Evolutionary conservation across 441 rosid species (phyloP).

Genomic region (Pelargonium fulgidum): DNA sequence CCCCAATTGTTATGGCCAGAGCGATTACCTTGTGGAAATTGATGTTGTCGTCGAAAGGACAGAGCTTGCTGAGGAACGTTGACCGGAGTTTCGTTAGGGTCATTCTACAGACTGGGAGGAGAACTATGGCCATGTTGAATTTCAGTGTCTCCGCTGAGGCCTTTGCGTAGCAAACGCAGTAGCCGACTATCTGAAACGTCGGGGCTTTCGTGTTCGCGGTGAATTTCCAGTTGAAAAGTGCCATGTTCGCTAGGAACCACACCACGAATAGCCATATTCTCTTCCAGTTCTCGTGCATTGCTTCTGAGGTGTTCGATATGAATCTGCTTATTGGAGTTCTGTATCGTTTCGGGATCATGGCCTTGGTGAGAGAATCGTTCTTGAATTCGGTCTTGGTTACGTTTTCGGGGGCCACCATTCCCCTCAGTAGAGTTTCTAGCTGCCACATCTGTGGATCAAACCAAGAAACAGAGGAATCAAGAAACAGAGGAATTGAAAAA

Average conservation of each 20-base stretch:
- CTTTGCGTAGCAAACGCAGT: constrained; percentile 72
- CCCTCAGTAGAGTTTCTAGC: constrained; percentile 63
- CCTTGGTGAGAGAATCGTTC: constrained; percentile 44
- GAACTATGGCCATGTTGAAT: constrained; percentile 74
- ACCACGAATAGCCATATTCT: constrained; percentile 48
- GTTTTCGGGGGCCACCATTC: constrained; percentile 50
- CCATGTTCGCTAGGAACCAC: constrained; percentile 40
- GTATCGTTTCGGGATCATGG: constrained; percentile 72
- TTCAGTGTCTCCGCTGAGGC: constrained; percentile 77
- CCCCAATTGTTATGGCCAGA: constrained; percentile 36
- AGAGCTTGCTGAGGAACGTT: constrained; percentile 36
- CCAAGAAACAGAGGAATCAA: not conserved
- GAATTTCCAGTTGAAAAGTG: constrained; percentile 56
- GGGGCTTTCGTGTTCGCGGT: constrained; percentile 26
- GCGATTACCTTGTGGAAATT: constrained; percentile 78
- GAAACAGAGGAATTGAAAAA: not conserved
- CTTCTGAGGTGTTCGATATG: constrained; percentile 36
- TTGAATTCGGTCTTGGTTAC: constrained; percentile 23
- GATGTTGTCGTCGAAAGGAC: constrained; percentile 86
- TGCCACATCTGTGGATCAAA: constrained; percentile 66
- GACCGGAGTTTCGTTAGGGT: constrained; percentile 72
- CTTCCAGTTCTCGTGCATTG: constrained; percentile 50
- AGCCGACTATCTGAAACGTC: constrained; percentile 53
- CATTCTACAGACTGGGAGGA: constrained; percentile 68
- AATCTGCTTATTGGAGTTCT: constrained; percentile 53